A percentile compares a stretch with the other conserved stretches of the same genome.
phyloP scores from a whole-genome alignment of 2,329 filamentous ascomycete genomes.

The Cercospora sesami region DNA sequence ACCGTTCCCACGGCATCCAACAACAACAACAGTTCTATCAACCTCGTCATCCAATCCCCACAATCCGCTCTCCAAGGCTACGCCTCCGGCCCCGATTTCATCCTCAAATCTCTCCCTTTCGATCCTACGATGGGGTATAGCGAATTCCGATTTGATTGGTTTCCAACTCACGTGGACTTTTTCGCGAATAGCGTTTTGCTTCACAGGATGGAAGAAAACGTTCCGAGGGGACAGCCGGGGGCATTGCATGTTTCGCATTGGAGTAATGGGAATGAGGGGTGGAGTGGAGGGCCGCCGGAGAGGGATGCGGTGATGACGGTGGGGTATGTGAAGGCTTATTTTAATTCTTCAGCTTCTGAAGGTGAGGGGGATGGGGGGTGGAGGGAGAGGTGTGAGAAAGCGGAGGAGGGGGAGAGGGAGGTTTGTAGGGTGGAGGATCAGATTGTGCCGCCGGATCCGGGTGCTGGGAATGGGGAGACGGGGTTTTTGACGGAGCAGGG shows the following conservation, averaged over 20 bases:
- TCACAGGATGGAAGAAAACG: slow-evolving; percentile 50
- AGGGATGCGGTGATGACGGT: slow-evolving; percentile 64
- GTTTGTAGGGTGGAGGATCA: slow-evolving; percentile 28
- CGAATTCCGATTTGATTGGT: slow-evolving; percentile 78
- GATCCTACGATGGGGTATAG: slow-evolving; percentile 66
- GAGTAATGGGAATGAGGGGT: slow-evolving; percentile 72
- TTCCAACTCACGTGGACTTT: slow-evolving; percentile 63
- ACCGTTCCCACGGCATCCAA: not conserved
- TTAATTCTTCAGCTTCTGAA: slow-evolving; percentile 59
- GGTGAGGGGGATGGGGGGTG: not conserved
- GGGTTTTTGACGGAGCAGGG: slow-evolving; percentile 19
- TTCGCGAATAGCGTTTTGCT: slow-evolving; percentile 65
- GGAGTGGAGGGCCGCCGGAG: slow-evolving; percentile 69
- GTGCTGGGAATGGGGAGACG: slow-evolving; percentile 22
- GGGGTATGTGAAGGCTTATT: slow-evolving; percentile 74
- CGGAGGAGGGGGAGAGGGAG: not conserved
- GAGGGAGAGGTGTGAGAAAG: not conserved
- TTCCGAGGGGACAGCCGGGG: slow-evolving; percentile 58
- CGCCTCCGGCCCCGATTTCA: slow-evolving; percentile 58
- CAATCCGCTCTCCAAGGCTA: slow-evolving; percentile 60
- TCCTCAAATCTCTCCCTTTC: slow-evolving; percentile 62
- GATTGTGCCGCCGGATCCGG: slow-evolving; percentile 20
- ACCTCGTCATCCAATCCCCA: slow-evolving; percentile 73
- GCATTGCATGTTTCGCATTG: slow-evolving; percentile 71
- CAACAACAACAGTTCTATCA: slow-evolving; percentile 60